Conservation (phyloP, 1,284 basidiomycete species). For the Cutaneotrichosporon daszewskae region DNA sequence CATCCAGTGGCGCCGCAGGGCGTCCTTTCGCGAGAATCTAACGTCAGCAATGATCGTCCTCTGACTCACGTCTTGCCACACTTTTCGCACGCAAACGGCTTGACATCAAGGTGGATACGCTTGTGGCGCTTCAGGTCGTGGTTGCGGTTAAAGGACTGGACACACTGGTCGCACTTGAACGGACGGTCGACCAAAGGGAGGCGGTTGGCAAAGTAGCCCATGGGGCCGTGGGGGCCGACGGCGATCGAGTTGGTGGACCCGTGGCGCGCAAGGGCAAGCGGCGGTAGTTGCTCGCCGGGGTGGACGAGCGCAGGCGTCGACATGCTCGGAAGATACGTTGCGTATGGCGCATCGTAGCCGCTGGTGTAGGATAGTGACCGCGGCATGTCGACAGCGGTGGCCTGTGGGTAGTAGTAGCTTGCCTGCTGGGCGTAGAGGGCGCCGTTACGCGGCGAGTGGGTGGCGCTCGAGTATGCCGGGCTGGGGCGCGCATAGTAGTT, state of each 20-base stretch:
- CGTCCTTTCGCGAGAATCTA: slow-evolving; percentile 50
- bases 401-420: slow-evolving; percentile 19
- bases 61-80: slow-evolving; percentile 46
- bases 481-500: slow-evolving; percentile 15
- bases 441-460: slow-evolving; percentile 12
- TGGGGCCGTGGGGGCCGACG: slow-evolving; percentile 12
- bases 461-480: slow-evolving; percentile 10
- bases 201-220: slow-evolving; percentile 34
- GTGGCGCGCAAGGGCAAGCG: slow-evolving; percentile 27
- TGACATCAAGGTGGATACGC: slow-evolving; percentile 48
- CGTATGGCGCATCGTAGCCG: slow-evolving; percentile 23
- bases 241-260: slow-evolving; percentile 25
- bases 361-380: slow-evolving; percentile 40
- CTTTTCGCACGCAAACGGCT: slow-evolving; percentile 48
- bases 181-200: slow-evolving; percentile 41
- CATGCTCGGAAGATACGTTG: slow-evolving; percentile 16
- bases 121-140: slow-evolving; percentile 50
- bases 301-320: slow-evolving; percentile 7
- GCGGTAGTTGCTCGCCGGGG: slow-evolving; percentile 12
- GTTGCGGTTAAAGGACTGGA: slow-evolving; percentile 49
- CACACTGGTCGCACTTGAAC: slow-evolving; percentile 49
- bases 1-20: slow-evolving; percentile 48
- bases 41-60: background rate
- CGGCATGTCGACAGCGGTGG: slow-evolving; percentile 36
- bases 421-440: slow-evolving; percentile 8